Percentiles rank a stretch among this genome's conserved stretches.
Conservation (phyloP, 345 rosid species). For the Zanthoxylum bungeanum region DNA sequence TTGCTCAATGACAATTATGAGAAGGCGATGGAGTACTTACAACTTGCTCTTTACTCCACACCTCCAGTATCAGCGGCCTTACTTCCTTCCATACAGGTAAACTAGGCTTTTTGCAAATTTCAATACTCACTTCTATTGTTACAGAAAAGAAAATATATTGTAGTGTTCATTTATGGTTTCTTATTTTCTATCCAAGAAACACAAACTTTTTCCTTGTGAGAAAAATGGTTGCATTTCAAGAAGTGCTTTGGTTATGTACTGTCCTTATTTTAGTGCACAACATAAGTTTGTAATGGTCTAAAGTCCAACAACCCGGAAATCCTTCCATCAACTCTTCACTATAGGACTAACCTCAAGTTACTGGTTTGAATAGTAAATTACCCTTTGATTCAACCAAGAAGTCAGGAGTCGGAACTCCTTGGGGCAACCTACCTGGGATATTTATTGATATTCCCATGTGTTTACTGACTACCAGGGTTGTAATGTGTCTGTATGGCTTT, state of each 20-base stretch:
- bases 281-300: not conserved
- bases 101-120: not conserved
- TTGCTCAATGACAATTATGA: slow-evolving; percentile 43
- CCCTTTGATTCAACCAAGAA: not conserved
- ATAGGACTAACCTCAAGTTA: no score
- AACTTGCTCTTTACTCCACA: slow-evolving; percentile 40
- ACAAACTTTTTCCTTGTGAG: not conserved
- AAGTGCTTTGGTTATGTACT: not conserved
- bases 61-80: slow-evolving; percentile 55
- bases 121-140: not conserved
- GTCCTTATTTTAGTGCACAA: not conserved
- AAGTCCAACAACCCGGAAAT: not conserved
- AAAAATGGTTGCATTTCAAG: not conserved
- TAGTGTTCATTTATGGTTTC: not conserved
- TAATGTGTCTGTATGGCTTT: not conserved
- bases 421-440: not conserved
- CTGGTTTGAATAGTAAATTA: not conserved
- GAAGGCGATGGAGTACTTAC: slow-evolving; percentile 62
- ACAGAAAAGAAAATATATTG: not conserved
- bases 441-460: not conserved
- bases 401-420: not conserved
- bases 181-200: not conserved
- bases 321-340: not conserved
- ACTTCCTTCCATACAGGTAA: slow-evolving; percentile 80
- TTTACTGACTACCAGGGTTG: not conserved